phyloP scores from a whole-genome alignment of 2,329 filamentous ascomycete genomes.

The Metarhizium album region DNA sequence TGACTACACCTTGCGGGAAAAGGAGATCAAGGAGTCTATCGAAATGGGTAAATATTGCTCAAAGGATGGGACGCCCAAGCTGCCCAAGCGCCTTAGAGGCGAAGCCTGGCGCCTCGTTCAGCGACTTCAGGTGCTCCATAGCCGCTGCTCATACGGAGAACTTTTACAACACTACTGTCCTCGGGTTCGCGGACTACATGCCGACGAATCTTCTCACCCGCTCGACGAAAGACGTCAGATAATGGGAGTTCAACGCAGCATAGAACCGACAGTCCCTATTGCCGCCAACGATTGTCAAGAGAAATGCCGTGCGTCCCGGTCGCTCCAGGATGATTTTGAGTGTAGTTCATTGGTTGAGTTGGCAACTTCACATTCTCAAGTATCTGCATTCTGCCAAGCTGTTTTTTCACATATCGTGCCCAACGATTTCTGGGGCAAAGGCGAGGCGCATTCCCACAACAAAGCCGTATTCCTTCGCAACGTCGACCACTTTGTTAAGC shows the following conservation, averaged over 20 bases:
- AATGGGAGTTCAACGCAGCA: neutral
- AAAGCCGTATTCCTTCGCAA: constrained; percentile 48
- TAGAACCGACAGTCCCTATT: neutral
- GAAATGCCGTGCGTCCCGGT: neutral
- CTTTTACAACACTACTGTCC: constrained; percentile 74
- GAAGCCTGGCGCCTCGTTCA: constrained; percentile 46
- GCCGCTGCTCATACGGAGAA: constrained; percentile 67
- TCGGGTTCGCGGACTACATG: constrained; percentile 13
- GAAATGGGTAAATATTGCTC: constrained; percentile 5
- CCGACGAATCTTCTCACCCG: neutral
- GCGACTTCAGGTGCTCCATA: constrained; percentile 60
- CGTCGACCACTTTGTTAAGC: constrained; percentile 65
- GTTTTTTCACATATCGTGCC: constrained; percentile 65
- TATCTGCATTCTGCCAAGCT: constrained; percentile 81
- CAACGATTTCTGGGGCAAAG: constrained; percentile 59
- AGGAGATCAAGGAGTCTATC: constrained; percentile 51
- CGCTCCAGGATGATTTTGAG: neutral
- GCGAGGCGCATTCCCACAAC: constrained; percentile 46
- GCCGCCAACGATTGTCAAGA: neutral
- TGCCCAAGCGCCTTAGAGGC: constrained; percentile 62
- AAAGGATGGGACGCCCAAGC: constrained; percentile 17
- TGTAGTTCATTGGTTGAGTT: constrained; percentile 47
- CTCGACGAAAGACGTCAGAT: neutral
- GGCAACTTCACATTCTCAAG: constrained; percentile 54
- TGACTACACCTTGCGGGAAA: constrained; percentile 77